Base-by-base conservation (phyloP, 495 filamentous ascomycete species). In the Aspergillus bridgeri region DNA sequence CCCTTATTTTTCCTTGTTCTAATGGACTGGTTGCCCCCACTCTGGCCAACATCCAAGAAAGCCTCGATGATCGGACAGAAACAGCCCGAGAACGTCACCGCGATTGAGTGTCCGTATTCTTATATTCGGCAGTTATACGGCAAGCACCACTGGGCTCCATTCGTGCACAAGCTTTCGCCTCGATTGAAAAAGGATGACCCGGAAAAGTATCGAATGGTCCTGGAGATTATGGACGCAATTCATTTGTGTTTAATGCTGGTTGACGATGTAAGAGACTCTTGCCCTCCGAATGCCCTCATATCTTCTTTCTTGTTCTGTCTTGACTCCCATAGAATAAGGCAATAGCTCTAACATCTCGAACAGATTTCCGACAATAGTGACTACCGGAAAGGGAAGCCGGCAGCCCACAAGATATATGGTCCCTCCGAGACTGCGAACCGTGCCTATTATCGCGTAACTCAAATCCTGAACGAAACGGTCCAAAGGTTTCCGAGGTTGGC, bases 211-310 rank as follows among this genome's bases (percentile, higher is more conserved):
- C 21, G 25, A 25, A 60, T 69, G 54, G 53, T 69, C 2, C 58
- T 69, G 17, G 66, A 73, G 44, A 62, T 68, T 42, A 62, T 71
- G 60, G 70, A 73, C 52, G 57, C 63, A 0, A 64, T 73, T 18
- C 70, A 73, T 42, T 53, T 73, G 29, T 66, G 70, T 22, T 51
- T 66, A 19, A 73, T 73, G 53, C 47, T 73, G 43, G 70, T 73
- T 19, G 70, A 73, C 43, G 70, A 73, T 60, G 61, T 73, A 25
- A 48, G 29, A 11, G 33, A 15, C 8, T 38, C 33, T 38, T 33
- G 13, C 13, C 33, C 33, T 38, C 17, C 13, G 33, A 38, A 15
- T 11, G 5, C 13, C 6, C 33, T 13, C 13, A 50, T 15, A 27
- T 44, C 22, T 38, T 42, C 21, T 53, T 42, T 21, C 27, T 56